Conservation (phyloP, 306 rosid genomes). For the Urtica urens region DNA sequence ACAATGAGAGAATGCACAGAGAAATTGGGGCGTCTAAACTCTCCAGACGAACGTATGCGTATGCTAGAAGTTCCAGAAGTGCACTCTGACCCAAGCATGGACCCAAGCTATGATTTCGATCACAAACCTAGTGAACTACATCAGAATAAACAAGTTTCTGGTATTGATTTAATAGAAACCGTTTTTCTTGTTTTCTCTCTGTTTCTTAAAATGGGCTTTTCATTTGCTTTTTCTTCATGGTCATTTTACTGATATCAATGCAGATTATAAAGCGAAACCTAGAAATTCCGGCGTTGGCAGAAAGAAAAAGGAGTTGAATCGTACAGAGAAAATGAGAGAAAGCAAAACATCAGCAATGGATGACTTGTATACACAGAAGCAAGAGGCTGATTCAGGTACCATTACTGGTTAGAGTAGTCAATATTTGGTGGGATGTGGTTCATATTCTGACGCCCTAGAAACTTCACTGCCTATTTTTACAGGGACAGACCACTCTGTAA, state of each 20-base stretch:
- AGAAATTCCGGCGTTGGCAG: conserved; percentile 27
- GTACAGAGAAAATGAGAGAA: conserved; percentile 25
- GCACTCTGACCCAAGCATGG: conserved; percentile 65
- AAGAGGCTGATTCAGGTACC: conserved; percentile 27
- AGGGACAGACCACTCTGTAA: conserved; percentile 33
- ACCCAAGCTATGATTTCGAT: conserved; percentile 56
- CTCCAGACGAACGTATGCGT: conserved; percentile 57
- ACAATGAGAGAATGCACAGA: conserved; percentile 63
- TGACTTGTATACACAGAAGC: conserved; percentile 14
- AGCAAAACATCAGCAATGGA: conserved; percentile 19
- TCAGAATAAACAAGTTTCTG: conserved; percentile 47
- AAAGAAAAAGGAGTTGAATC: conserved; percentile 24
- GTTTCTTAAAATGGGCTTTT: conserved; percentile 13
- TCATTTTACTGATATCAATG: conserved; percentile 25
- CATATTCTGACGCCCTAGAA: conserved; percentile 32
- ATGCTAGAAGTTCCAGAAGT: conserved; percentile 53
- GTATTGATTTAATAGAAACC: conserved; percentile 13
- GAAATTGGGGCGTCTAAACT: conserved; percentile 60
- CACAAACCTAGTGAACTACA: conserved; percentile 38
- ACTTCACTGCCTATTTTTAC: conserved; percentile 23
- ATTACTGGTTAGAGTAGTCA: conserved; percentile 25
- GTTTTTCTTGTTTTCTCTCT: conserved; percentile 2
- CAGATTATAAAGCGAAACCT: conserved; percentile 46
- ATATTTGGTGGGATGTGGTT: conserved; percentile 24
- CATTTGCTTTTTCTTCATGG: conserved; percentile 20